These are phyloP conservation scores for Solanum corneliomulleri DNA, from an alignment of 257 asterid species.

Conservation along the genomic window DNA sequence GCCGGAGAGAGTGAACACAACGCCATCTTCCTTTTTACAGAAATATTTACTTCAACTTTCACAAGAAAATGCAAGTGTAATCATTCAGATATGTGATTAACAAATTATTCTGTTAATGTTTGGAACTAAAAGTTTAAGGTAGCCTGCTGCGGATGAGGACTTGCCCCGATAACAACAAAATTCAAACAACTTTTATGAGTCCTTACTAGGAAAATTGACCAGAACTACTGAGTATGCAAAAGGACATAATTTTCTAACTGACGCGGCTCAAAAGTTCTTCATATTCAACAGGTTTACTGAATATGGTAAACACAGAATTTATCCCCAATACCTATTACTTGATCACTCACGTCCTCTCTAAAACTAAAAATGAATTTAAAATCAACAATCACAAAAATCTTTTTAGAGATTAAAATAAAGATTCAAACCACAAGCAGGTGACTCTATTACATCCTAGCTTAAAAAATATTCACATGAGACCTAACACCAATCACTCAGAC, in stretches of 20 bases:
- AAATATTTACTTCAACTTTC: neutral
- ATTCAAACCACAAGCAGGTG: neutral
- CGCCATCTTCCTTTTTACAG: neutral
- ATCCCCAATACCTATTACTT: neutral
- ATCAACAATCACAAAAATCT: neutral
- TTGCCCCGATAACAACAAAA: neutral
- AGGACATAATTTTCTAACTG: neutral
- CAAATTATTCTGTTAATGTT: neutral
- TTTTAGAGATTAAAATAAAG: neutral
- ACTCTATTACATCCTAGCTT: neutral
- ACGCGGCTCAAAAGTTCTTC: neutral
- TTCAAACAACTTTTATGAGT: neutral
- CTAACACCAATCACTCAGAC: neutral
- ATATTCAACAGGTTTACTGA: neutral
- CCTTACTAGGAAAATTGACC: neutral
- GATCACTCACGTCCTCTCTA: neutral
- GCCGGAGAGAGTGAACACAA: neutral
- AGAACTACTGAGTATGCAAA: neutral
- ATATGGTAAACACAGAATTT: neutral
- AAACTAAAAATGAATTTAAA: neutral
- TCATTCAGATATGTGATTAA: neutral
- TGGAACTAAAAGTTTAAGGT: neutral
- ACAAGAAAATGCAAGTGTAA: neutral
- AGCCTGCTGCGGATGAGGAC: neutral
- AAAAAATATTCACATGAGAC: neutral